phyloP scores from a whole-genome alignment of 176 grass and related monocot species.

The Aegilops speltoides region DNA sequence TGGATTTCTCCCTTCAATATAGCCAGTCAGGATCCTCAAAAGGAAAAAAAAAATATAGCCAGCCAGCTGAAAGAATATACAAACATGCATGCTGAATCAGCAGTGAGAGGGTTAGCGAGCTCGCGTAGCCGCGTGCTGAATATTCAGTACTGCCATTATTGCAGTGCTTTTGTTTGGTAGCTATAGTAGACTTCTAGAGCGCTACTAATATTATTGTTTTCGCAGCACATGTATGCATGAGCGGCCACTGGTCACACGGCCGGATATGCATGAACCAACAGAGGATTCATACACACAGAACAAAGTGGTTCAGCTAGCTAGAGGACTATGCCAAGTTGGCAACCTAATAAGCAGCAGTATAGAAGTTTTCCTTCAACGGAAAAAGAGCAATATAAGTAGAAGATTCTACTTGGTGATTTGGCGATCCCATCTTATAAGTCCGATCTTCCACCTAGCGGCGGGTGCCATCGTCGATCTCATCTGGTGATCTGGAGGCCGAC shows the following conservation, averaged over 20 bases:
- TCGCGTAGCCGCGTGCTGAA: slow-evolving; percentile 21
- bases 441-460: not conserved
- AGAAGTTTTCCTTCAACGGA: too few relatives aligned
- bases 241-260: not conserved
- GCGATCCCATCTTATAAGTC: not conserved
- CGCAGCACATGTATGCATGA: not conserved
- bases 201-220: not conserved
- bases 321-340: not conserved
- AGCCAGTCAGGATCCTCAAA: too few relatives aligned
- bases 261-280: not conserved
- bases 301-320: not conserved
- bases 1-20: too few relatives aligned
- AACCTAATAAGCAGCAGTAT: not conserved
- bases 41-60: too few relatives aligned
- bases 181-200: too few relatives aligned
- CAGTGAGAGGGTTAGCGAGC: not conserved
- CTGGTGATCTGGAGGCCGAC: not conserved
- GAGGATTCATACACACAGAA: not conserved
- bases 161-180: not conserved
- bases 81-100: too few relatives aligned
- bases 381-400: not conserved
- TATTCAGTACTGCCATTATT: not conserved
- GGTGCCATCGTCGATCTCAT: not conserved
- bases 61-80: too few relatives aligned
- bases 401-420: not conserved